These are phyloP conservation scores for Pisolithus thermaeus DNA, from an alignment of 1,284 basidiomycete genomes.

Conservation along the genomic window DNA sequence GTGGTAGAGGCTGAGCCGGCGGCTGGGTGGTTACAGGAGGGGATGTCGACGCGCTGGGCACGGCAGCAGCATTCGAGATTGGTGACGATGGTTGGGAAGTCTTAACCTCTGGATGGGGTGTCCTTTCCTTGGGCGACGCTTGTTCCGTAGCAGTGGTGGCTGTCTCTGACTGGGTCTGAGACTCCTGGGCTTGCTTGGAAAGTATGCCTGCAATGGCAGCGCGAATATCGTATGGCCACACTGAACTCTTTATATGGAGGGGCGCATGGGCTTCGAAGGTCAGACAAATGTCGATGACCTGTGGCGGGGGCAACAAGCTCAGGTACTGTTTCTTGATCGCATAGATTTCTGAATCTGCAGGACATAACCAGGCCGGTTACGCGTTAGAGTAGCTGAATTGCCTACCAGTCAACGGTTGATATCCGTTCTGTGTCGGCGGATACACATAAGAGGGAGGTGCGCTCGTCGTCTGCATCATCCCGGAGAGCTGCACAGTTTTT, in stretches of 20 bases:
- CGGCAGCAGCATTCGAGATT: constrained; percentile 15
- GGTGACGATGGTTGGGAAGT: constrained; percentile 14
- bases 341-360: constrained; percentile 36
- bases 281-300: constrained; percentile 72
- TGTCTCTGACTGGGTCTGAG: constrained; percentile 12
- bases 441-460: constrained; percentile 15
- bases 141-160: constrained; percentile 9
- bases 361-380: not conserved
- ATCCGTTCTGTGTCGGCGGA: constrained; percentile 23
- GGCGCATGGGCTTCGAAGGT: constrained; percentile 64
- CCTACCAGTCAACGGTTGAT: constrained; percentile 29
- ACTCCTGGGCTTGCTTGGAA: constrained; percentile 20
- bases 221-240: constrained; percentile 67
- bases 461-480: constrained; percentile 29
- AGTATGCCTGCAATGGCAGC: constrained; percentile 54
- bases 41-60: constrained; percentile 4
- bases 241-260: constrained; percentile 45
- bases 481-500: constrained; percentile 31
- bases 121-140: constrained; percentile 11
- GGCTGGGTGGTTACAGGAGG: constrained; percentile 10
- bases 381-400: constrained; percentile 2
- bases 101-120: constrained; percentile 18
- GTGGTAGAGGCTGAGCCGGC: constrained; percentile 21
- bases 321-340: constrained; percentile 66
- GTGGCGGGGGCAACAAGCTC: constrained; percentile 53